Evolutionary conservation across 225 moss, liverwort and hornwort species (phyloP).

Genomic region (Physcomitrium patens): DNA sequence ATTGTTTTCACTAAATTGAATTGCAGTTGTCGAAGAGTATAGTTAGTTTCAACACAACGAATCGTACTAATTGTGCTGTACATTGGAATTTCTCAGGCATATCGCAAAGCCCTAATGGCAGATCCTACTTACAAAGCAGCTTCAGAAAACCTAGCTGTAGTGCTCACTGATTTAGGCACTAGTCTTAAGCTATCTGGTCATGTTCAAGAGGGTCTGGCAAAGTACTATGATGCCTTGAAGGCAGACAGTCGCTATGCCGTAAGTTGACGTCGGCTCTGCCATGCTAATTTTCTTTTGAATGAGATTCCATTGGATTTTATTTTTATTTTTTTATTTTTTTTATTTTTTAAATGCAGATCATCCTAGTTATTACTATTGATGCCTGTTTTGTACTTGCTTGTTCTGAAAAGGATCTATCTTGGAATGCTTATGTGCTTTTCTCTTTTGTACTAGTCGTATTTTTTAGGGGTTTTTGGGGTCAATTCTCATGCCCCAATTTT

Average conservation of each 20-base stretch:
- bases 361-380: neutral
- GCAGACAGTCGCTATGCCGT: constrained; percentile 98
- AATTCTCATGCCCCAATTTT: too few relatives aligned
- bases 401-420: too few relatives aligned
- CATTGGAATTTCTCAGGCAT: constrained; percentile 61
- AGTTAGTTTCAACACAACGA: neutral
- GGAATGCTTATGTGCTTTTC: too few relatives aligned
- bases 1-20: neutral
- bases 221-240: constrained; percentile 97
- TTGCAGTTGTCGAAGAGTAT: neutral
- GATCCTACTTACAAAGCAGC: constrained; percentile 85
- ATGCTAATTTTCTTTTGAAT: neutral
- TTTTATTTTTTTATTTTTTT: too few relatives aligned
- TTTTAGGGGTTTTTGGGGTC: too few relatives aligned
- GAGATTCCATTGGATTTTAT: neutral
- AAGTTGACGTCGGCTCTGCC: constrained; percentile 45
- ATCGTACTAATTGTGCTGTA: constrained; percentile 28
- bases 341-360: neutral
- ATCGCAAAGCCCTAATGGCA: constrained; percentile 79
- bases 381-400: neutral
- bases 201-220: constrained; percentile 92
- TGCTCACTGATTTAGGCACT: constrained; percentile 92
- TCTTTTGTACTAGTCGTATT: too few relatives aligned
- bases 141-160: constrained; percentile 91
- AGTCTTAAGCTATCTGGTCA: constrained; percentile 97